phyloP scores from a whole-genome alignment of 345 rosid species.

The Pistacia atlantica region DNA sequence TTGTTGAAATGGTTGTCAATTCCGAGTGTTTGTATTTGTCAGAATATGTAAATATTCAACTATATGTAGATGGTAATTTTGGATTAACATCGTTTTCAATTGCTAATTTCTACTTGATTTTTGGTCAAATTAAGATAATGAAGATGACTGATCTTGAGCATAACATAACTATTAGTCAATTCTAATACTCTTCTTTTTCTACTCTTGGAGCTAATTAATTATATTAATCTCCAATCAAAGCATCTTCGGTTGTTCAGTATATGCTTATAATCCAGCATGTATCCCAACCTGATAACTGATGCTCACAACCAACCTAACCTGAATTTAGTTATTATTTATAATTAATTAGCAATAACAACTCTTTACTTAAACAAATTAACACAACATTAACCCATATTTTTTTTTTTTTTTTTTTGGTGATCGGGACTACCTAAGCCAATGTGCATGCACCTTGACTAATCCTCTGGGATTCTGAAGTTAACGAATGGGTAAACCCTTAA shows the following conservation, averaged over 20 bases:
- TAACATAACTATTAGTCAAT: not conserved
- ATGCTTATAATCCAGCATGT: not conserved
- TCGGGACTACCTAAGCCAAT: no score
- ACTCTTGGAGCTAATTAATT: not conserved
- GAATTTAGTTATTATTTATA: not conserved
- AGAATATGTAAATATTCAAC: no score
- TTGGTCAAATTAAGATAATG: not conserved
- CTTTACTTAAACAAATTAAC: not conserved
- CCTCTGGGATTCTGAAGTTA: no score
- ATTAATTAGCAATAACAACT: slow-evolving; percentile 9
- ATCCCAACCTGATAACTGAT: not conserved
- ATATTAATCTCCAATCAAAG: not conserved
- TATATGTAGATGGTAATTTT: not conserved
- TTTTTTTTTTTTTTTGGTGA: no score
- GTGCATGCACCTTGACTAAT: no score
- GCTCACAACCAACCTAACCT: not conserved
- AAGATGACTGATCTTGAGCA: not conserved
- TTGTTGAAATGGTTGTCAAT: no score
- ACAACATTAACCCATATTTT: not conserved
- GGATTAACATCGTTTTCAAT: slow-evolving; percentile 13
- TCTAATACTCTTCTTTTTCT: not conserved
- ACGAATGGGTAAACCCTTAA: no score
- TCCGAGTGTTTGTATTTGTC: no score
- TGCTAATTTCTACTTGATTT: not conserved
- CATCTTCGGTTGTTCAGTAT: not conserved